Base-by-base conservation (phyloP, 345 rosid species). In the Pseudoturritis turrita region DNA sequence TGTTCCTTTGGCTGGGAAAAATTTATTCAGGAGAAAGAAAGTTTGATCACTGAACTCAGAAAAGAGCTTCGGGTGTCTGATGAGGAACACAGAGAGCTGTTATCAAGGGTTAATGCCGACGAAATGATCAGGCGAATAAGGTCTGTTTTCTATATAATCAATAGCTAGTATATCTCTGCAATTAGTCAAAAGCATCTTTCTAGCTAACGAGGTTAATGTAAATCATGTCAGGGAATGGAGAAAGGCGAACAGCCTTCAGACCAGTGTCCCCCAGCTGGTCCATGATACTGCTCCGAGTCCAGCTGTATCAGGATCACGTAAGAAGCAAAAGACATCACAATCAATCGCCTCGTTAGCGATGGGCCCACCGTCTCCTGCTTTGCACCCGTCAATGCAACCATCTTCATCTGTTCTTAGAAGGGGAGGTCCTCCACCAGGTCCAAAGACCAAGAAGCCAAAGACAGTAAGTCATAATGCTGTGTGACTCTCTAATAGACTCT, bases 11-110 rank as follows among this genome's bases (percentile, higher is more conserved):
- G 5, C 23, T 21, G 33, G 45, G 12, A 22, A 52, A 28, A 62
- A 44, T 5, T 10, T 67, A 28, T 73, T 72, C 86, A 92, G 99
- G 99, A 90, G 76, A 90, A 96, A 74, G 98, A 96, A 77, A 81
- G 95, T 78, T 79, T 96, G 78, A 92, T 96, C 71, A 89, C 99
- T 15, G 97, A 96, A 81, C 96, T 96, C 35, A 85, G 99, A 76
- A 90, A 86, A 80, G 99, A 96, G 80, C 81, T 96, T 70, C 81
- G 97, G 77, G 98, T 96, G 53, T 90, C 98, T 75, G 99, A 92
- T 78, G 95, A 92, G 81, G 97, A 92, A 82, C 98, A 96, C 59
- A 79, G 99, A 68, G 87, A 81, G 86, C 86, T 90, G 65, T 77
- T 96, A 60, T 81, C 96, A 46, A 82, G 88, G 83, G 98, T 92